These are phyloP conservation scores for Diaporthe nobilis DNA, from an alignment of 2,329 filamentous ascomycete genomes.

Conservation along the genomic window DNA sequence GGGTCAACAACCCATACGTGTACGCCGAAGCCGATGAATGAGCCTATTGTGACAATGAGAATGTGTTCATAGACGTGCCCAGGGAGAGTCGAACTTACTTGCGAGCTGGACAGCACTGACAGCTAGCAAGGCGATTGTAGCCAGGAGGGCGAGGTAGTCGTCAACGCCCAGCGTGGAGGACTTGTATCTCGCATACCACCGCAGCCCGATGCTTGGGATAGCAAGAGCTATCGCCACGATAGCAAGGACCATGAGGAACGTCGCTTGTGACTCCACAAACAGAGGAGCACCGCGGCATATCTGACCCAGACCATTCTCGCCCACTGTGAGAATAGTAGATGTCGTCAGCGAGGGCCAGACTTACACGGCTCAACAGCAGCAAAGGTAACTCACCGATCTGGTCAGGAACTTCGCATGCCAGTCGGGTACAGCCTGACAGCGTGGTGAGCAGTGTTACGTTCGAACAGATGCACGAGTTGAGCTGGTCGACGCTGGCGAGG, in stretches of 20 bases:
- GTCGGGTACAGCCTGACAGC: constrained; percentile 28
- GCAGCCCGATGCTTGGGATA: constrained; percentile 31
- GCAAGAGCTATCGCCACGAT: constrained; percentile 8
- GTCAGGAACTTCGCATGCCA: constrained; percentile 27
- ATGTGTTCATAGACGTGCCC: neutral
- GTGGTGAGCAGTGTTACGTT: constrained; percentile 26
- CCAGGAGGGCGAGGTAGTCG: constrained; percentile 33
- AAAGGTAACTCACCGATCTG: constrained; percentile 14
- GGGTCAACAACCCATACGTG: constrained; percentile 36
- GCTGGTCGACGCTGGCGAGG: constrained; percentile 5
- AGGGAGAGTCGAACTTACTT: neutral
- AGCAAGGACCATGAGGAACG: constrained; percentile 23
- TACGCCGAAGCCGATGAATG: constrained; percentile 25
- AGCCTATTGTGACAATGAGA: neutral
- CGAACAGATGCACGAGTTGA: constrained; percentile 35
- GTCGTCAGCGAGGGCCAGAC: neutral
- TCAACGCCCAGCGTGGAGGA: constrained; percentile 35
- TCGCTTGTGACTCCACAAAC: constrained; percentile 19
- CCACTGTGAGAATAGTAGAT: neutral
- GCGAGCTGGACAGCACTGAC: constrained; percentile 20
- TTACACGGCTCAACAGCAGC: neutral
- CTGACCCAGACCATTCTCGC: neutral
- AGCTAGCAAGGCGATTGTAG: constrained; percentile 14
- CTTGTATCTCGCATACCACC: constrained; percentile 28
- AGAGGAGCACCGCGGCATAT: constrained; percentile 25